phyloP scores from a whole-genome alignment of 2,329 filamentous ascomycete genomes.

The Neonectria magnoliae region DNA sequence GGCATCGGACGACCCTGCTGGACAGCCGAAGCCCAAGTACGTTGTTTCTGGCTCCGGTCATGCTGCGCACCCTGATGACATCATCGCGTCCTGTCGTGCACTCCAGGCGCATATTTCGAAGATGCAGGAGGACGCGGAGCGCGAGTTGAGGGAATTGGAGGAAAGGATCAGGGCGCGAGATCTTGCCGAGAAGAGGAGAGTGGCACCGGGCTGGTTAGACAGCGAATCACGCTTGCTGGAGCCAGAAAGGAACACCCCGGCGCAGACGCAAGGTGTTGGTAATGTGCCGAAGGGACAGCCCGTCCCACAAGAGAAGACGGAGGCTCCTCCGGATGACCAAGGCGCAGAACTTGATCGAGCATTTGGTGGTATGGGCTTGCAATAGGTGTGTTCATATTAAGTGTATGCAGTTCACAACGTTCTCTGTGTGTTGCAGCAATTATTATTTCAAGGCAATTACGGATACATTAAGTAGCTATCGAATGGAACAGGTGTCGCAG shows the following conservation, averaged over 20 bases:
- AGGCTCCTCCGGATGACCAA: constrained; percentile 55
- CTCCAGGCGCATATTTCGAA: constrained; percentile 80
- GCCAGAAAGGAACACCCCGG: constrained; percentile 64
- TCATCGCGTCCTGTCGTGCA: constrained; percentile 81
- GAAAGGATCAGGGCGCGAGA: constrained; percentile 72
- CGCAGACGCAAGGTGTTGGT: constrained; percentile 42
- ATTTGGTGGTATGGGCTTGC: constrained; percentile 61
- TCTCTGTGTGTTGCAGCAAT: constrained; percentile 7
- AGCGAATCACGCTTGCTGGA: constrained; percentile 75
- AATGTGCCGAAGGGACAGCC: constrained; percentile 24
- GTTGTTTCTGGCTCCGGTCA: constrained; percentile 82
- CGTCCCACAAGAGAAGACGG: constrained; percentile 28
- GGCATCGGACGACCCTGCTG: constrained; percentile 48
- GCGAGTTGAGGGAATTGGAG: constrained; percentile 75
- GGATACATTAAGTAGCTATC: constrained; percentile 17
- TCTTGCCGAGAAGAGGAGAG: constrained; percentile 79
- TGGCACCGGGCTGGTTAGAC: constrained; percentile 85
- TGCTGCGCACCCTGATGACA: constrained; percentile 86
- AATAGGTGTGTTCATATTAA: constrained; percentile 28
- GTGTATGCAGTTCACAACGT: constrained; percentile 11
- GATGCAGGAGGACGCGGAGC: constrained; percentile 73
- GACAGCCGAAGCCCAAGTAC: constrained; percentile 70
- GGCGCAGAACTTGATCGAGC: constrained; percentile 67
- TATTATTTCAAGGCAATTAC: constrained; percentile 18
- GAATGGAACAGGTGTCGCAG: constrained; percentile 9